phyloP scores from a whole-genome alignment of 2,329 filamentous ascomycete genomes.

The Colletotrichum limetticola region DNA sequence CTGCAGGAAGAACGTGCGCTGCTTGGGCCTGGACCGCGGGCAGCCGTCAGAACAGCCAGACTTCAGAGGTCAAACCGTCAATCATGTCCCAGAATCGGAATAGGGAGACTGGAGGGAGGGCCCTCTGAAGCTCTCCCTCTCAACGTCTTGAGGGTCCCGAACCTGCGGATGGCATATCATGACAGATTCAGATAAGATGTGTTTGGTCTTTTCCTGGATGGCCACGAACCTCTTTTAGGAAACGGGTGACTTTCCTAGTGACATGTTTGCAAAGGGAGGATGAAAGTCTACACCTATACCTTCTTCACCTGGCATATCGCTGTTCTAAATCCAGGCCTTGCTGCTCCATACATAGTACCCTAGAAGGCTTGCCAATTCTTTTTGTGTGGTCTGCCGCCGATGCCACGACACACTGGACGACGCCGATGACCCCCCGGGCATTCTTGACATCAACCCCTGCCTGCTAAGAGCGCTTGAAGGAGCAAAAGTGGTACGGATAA shows the following conservation, averaged over 20 bases:
- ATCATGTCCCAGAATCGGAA: constrained; percentile 15
- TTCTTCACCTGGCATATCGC: not conserved
- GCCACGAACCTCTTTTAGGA: not conserved
- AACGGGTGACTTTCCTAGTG: not conserved
- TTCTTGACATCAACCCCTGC: not conserved
- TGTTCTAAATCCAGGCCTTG: not conserved
- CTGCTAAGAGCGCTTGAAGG: not conserved
- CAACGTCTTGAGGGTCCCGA: constrained; percentile 1
- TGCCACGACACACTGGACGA: not conserved
- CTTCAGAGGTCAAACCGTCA: not conserved
- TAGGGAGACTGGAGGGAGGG: constrained; percentile 18
- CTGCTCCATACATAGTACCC: too few relatives aligned
- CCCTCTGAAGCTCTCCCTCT: not conserved
- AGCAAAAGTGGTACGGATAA: not conserved
- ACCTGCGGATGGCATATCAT: not conserved
- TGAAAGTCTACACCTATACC: not conserved
- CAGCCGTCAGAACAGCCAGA: not conserved
- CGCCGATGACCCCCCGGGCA: not conserved
- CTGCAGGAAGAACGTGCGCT: constrained; percentile 26
- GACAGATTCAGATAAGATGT: not conserved
- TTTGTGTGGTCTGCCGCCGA: not conserved
- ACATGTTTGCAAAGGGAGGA: not conserved
- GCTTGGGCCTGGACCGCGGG: constrained; percentile 6
- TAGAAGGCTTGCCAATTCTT: not conserved
- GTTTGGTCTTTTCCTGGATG: not conserved